Percentiles rank a stretch among this genome's conserved stretches.
Evolutionary conservation across 1,284 basidiomycete species (phyloP).

Genomic region (Gomphus bonarii): DNA sequence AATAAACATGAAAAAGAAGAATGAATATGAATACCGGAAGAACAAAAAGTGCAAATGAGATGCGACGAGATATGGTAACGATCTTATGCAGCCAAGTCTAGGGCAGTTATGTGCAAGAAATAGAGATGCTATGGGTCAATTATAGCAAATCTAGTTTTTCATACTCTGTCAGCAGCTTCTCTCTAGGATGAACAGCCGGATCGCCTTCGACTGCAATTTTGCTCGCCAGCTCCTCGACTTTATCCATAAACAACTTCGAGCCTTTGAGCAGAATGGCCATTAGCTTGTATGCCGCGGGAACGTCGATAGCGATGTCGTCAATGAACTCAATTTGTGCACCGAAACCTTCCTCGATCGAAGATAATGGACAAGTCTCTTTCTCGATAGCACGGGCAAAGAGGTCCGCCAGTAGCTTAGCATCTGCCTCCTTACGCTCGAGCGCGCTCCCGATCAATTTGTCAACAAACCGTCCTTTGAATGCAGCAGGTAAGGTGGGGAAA

Average conservation of each 20-base stretch:
- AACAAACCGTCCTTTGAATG: constrained; percentile 57
- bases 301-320: constrained; percentile 84
- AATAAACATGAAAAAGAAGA: constrained; percentile 8
- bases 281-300: constrained; percentile 73
- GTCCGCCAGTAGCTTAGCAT: constrained; percentile 68
- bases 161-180: constrained; percentile 20
- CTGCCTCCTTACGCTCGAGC: constrained; percentile 76
- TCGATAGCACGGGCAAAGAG: constrained; percentile 49
- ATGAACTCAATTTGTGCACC: constrained; percentile 59
- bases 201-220: constrained; percentile 21
- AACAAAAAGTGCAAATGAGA: constrained; percentile 6
- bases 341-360: constrained; percentile 62
- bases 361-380: constrained; percentile 43
- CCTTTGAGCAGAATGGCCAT: constrained; percentile 69
- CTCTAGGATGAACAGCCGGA: constrained; percentile 17
- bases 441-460: constrained; percentile 64
- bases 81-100: constrained; percentile 4
- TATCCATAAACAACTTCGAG: constrained; percentile 37
- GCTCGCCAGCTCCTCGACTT: constrained; percentile 41
- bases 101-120: neutral
- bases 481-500: constrained; percentile 59
- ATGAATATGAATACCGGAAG: neutral
- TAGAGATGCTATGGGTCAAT: neutral
- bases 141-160: constrained; percentile 10
- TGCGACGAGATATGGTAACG: constrained; percentile 4